Conservation (phyloP, 2,329 filamentous ascomycete species). For the Cryphonectria radicalis region DNA sequence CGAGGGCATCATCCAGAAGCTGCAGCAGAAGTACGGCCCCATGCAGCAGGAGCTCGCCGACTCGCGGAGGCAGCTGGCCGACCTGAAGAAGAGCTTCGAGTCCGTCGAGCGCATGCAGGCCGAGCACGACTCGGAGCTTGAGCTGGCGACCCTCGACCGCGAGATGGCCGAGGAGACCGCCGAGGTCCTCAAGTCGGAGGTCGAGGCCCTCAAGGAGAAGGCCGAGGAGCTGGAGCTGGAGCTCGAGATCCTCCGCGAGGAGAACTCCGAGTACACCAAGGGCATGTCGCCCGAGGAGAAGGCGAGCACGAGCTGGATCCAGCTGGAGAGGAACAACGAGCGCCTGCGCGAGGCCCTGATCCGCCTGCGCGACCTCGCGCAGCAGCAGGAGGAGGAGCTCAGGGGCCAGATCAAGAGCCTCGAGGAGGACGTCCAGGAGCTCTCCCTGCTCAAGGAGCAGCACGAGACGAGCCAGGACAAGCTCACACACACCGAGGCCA, state of each 20-base stretch:
- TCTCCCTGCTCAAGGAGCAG: slow-evolving; percentile 68
- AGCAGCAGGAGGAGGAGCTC: slow-evolving; percentile 81
- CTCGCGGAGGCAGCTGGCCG: slow-evolving; percentile 76
- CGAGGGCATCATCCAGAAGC: slow-evolving; percentile 84
- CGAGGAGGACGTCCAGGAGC: slow-evolving; percentile 74
- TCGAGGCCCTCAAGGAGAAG: slow-evolving; percentile 75
- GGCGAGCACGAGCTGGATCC: slow-evolving; percentile 84
- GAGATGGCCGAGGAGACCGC: slow-evolving; percentile 96
- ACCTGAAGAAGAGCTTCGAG: slow-evolving; percentile 67
- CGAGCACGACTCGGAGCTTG: slow-evolving; percentile 82
- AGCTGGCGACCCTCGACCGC: slow-evolving; percentile 85
- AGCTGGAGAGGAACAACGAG: slow-evolving; percentile 90
- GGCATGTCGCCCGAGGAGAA: slow-evolving; percentile 89
- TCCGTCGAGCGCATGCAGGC: slow-evolving; percentile 75
- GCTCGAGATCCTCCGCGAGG: slow-evolving; percentile 82
- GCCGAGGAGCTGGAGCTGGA: slow-evolving; percentile 87
- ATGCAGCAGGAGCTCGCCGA: slow-evolving; percentile 80
- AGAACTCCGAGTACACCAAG: slow-evolving; percentile 81
- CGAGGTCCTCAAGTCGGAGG: slow-evolving; percentile 79
- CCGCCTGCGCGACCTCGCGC: slow-evolving; percentile 81
- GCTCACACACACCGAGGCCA: slow-evolving; percentile 71
- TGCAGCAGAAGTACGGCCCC: slow-evolving; percentile 86
- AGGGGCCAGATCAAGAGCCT: slow-evolving; percentile 74
- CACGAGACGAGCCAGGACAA: slow-evolving; percentile 73
- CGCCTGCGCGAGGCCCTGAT: slow-evolving; percentile 84